Percentiles rank a stretch among this genome's conserved stretches.
Evolutionary conservation across 805 yeast genomes (phyloP).

Genomic region (Ogataea sp.): DNA sequence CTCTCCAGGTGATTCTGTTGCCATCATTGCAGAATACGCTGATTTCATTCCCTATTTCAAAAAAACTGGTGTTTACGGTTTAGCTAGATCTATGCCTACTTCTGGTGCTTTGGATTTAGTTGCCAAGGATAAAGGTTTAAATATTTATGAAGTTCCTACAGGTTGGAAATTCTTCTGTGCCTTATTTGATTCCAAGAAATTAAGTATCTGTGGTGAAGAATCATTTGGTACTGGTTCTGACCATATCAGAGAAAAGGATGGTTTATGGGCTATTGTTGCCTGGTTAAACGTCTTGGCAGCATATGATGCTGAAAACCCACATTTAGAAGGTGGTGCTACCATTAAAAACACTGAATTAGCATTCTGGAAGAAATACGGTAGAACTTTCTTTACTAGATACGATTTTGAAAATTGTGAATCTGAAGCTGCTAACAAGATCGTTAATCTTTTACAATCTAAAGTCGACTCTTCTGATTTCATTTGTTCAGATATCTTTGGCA

Average conservation of each 20-base stretch:
- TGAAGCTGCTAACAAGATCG: constrained; percentile 67
- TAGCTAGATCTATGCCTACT: constrained; percentile 98
- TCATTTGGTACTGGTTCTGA: constrained; percentile 97
- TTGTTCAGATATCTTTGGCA: constrained; percentile 46
- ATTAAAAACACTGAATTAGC: constrained; percentile 72
- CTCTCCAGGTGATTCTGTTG: constrained; percentile 97
- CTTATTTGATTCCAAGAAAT: constrained; percentile 83
- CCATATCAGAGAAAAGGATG: constrained; percentile 96
- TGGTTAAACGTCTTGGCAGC: constrained; percentile 95
- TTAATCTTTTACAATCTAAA: constrained; percentile 38
- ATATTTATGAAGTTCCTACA: constrained; percentile 92
- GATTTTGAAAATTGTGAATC: constrained; percentile 81
- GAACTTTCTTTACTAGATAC: constrained; percentile 95
- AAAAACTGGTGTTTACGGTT: constrained; percentile 78
- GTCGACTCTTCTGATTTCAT: constrained; percentile 30
- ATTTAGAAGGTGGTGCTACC: constrained; percentile 39
- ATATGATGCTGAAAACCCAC: constrained; percentile 51
- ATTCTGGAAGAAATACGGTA: constrained; percentile 89
- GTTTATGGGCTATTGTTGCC: constrained; percentile 95
- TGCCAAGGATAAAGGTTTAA: constrained; percentile 66
- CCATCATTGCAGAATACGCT: constrained; percentile 93
- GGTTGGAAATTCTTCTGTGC: constrained; percentile 99
- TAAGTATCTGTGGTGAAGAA: constrained; percentile 97
- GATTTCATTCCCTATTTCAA: constrained; percentile 84
- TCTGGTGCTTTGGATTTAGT: constrained; percentile 90